Evolutionary conservation across 768 basidiomycete genomes (phyloP).

Genomic region (Boletus sp.): DNA sequence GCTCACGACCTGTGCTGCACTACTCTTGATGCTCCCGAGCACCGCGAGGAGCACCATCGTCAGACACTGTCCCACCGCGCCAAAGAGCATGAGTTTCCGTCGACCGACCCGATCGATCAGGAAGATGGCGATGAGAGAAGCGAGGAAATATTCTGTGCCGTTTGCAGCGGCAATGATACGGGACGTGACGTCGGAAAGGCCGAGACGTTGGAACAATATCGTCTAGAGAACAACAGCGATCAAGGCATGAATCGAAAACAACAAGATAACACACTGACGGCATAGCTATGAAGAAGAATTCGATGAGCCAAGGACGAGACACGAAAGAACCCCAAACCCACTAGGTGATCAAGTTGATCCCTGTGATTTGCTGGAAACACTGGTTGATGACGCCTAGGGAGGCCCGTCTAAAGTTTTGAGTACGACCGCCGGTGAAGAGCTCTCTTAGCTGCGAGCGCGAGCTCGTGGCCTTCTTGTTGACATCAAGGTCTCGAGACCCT

Average conservation of each 20-base stretch:
- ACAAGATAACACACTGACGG: conserved; percentile 22
- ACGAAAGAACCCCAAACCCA: conserved; percentile 33
- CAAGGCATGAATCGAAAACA: neutral
- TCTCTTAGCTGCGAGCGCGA: conserved; percentile 41
- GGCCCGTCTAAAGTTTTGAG: conserved; percentile 61
- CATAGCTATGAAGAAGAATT: conserved; percentile 21
- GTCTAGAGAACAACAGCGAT: conserved; percentile 33
- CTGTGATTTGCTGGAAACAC: conserved; percentile 69
- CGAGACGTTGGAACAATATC: conserved; percentile 56
- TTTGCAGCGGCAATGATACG: conserved; percentile 66
- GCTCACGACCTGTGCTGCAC: conserved; percentile 49
- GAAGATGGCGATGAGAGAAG: conserved; percentile 68
- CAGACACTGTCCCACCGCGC: conserved; percentile 56
- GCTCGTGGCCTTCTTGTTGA: neutral
- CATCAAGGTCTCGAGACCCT: neutral
- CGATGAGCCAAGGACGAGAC: conserved; percentile 18
- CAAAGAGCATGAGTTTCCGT: conserved; percentile 68
- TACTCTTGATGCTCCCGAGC: conserved; percentile 50
- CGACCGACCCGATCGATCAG: conserved; percentile 74
- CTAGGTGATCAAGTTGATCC: conserved; percentile 67
- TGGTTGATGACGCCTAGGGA: conserved; percentile 56
- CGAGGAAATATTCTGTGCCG: conserved; percentile 70
- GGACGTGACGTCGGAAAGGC: conserved; percentile 54
- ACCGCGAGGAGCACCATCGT: conserved; percentile 63
- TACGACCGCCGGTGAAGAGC: conserved; percentile 52